phyloP scores from a whole-genome alignment of 1,284 basidiomycete species.

The Ustilago esculenta region DNA sequence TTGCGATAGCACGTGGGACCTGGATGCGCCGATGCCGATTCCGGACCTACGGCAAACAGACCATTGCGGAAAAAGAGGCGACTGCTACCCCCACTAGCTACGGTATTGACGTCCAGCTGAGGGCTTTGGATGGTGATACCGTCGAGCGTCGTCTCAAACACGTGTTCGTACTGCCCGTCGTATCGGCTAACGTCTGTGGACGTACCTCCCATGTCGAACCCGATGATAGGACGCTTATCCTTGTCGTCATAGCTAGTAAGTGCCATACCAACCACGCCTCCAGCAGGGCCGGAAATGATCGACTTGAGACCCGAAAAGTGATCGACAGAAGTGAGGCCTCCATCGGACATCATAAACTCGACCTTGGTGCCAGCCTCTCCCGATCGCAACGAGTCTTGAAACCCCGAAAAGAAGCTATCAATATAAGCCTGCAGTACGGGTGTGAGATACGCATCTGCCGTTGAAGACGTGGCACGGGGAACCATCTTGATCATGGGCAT shows the following conservation, averaged over 20 bases:
- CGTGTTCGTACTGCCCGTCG: conserved; percentile 83
- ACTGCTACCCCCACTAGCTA: conserved; percentile 62
- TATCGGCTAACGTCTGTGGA: conserved; percentile 86
- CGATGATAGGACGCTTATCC: conserved; percentile 76
- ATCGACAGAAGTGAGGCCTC: conserved; percentile 83
- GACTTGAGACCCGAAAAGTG: conserved; percentile 89
- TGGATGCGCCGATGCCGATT: conserved; percentile 63
- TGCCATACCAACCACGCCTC: conserved; percentile 87
- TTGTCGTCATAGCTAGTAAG: conserved; percentile 82
- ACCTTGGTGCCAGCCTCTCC: conserved; percentile 65
- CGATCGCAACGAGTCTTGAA: conserved; percentile 76
- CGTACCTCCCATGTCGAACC: conserved; percentile 76
- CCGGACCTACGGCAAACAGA: conserved; percentile 63
- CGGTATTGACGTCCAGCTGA: conserved; percentile 71
- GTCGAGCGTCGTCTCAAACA: conserved; percentile 90
- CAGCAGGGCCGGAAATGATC: conserved; percentile 86
- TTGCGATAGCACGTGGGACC: conserved; percentile 66
- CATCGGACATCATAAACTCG: conserved; percentile 69
- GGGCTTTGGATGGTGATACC: conserved; percentile 88
- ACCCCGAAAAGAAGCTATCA: conserved; percentile 90
- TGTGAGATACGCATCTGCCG: conserved; percentile 95
- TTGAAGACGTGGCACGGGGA: conserved; percentile 87
- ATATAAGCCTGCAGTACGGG: conserved; percentile 86
- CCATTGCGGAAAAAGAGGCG: conserved; percentile 65
- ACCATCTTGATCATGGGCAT: conserved; percentile 93